These are phyloP conservation scores for Biscogniauxia mediterranea DNA, from an alignment of 2,329 filamentous ascomycete genomes.

Conservation along the genomic window DNA sequence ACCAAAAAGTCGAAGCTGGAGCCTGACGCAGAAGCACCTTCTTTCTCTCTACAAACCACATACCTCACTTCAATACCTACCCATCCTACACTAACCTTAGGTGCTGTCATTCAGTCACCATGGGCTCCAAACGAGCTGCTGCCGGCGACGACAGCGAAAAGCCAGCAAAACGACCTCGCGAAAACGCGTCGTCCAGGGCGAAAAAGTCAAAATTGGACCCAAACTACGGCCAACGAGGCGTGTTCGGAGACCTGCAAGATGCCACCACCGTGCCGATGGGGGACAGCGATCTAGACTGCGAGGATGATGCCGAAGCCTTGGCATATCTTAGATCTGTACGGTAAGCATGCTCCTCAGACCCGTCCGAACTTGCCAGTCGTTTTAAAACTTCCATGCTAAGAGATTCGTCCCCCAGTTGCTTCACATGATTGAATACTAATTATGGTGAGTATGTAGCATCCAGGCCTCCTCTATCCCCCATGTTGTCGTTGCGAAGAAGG, in stretches of 20 bases:
- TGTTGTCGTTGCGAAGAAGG: conserved; percentile 63
- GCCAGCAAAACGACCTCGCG: conserved; percentile 21
- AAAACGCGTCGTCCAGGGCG: conserved; percentile 10
- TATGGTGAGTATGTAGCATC: conserved; percentile 57
- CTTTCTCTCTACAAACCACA: too few relatives aligned
- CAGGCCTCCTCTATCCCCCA: conserved; percentile 74
- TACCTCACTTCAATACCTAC: too few relatives aligned
- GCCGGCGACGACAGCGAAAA: conserved; percentile 17
- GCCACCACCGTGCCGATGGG: conserved; percentile 33
- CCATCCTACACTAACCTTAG: too few relatives aligned
- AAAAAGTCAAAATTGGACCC: conserved; percentile 39
- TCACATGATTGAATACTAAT: conserved; percentile 42
- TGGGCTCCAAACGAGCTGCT: conserved; percentile 28
- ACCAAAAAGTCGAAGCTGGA: too few relatives aligned
- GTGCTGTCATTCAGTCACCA: conserved; percentile 1
- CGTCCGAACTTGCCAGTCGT: conserved; percentile 3
- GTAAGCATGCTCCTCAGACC: conserved; percentile 39
- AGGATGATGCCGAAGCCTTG: conserved; percentile 54
- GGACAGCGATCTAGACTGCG: conserved; percentile 52
- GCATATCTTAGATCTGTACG: conserved; percentile 60
- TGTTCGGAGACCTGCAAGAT: conserved; percentile 54
- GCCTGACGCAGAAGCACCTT: too few relatives aligned
- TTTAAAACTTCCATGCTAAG: conserved; percentile 23
- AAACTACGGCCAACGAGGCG: conserved; percentile 56
- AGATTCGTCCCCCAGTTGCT: conserved; percentile 11